These are phyloP conservation scores for Aspergillus tubingensis DNA, from an alignment of 2,329 filamentous ascomycete species.

Conservation along the genomic window DNA sequence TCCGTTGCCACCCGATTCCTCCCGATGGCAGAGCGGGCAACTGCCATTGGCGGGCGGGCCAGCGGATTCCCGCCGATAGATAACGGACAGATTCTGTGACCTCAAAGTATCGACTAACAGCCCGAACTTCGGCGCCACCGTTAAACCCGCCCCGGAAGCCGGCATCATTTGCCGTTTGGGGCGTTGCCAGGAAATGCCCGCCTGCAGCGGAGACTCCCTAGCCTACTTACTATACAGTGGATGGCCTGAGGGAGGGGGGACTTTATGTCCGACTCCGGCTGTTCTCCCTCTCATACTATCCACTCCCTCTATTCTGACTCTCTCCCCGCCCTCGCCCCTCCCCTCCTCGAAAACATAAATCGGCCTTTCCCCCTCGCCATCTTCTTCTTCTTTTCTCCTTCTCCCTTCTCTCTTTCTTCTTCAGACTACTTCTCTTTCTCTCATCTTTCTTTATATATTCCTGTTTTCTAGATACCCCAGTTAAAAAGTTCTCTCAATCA, in stretches of 20 bases:
- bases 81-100: slow-evolving; percentile 38
- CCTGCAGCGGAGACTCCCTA: slow-evolving; percentile 18
- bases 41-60: background rate
- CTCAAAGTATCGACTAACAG: slow-evolving; percentile 39
- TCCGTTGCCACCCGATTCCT: slow-evolving; percentile 1
- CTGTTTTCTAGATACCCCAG: slow-evolving; percentile 3
- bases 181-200: background rate
- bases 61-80: slow-evolving; percentile 30
- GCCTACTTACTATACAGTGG: slow-evolving; percentile 27
- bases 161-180: slow-evolving; percentile 1
- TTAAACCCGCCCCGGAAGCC: slow-evolving; percentile 17
- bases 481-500: slow-evolving; percentile 11
- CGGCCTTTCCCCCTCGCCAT: slow-evolving; percentile 13
- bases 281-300: background rate
- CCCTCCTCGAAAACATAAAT: slow-evolving; percentile 25
- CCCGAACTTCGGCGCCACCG: slow-evolving; percentile 37
- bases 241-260: slow-evolving; percentile 18
- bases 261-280: slow-evolving; percentile 38
- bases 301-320: slow-evolving; percentile 8
- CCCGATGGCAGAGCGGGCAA: slow-evolving; percentile 15
- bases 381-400: slow-evolving; percentile 7
- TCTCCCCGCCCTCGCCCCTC: background rate
- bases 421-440: slow-evolving; percentile 19
- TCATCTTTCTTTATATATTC: slow-evolving; percentile 15
- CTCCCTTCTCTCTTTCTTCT: slow-evolving; percentile 16